These are phyloP conservation scores for Zygosaccharomyces pseudorouxii DNA, from an alignment of 805 yeast genomes.

Conservation along the genomic window DNA sequence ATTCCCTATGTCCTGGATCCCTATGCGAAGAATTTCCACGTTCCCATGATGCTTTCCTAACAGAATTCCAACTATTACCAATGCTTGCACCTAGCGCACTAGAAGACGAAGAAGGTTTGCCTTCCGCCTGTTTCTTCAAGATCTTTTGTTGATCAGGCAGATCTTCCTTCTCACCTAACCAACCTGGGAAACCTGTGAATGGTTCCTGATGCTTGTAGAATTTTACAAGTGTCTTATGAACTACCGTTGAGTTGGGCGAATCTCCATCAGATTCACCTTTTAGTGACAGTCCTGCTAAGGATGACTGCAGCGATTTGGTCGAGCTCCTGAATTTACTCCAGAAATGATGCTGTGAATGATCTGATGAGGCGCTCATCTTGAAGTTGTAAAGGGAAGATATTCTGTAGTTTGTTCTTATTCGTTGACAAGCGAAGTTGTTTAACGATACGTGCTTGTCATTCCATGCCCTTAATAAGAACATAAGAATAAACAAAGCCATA, in stretches of 20 bases:
- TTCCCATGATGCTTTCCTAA: constrained; percentile 15
- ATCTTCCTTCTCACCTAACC: constrained; percentile 37
- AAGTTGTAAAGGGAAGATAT: neutral
- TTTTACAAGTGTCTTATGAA: constrained; percentile 42
- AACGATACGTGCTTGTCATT: neutral
- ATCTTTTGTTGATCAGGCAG: constrained; percentile 33
- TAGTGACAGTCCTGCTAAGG: constrained; percentile 26
- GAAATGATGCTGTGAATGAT: constrained; percentile 22
- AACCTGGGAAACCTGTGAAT: constrained; percentile 36
- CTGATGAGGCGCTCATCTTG: constrained; percentile 11
- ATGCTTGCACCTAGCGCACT: constrained; percentile 10
- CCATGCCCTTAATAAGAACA: neutral
- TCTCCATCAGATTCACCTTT: constrained; percentile 42
- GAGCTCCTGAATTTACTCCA: constrained; percentile 34
- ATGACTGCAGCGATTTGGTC: constrained; percentile 30
- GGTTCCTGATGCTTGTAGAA: constrained; percentile 36
- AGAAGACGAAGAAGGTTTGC: constrained; percentile 9
- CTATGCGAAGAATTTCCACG: constrained; percentile 4
- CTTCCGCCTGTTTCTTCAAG: constrained; percentile 24
- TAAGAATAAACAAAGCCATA: neutral
- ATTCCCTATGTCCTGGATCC: constrained; percentile 4
- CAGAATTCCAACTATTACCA: constrained; percentile 8
- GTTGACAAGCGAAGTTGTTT: neutral
- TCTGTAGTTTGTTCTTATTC: neutral
- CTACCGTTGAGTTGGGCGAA: constrained; percentile 39